phyloP scores from a whole-genome alignment of 2,329 filamentous ascomycete species.

The Huntiella savannae region DNA sequence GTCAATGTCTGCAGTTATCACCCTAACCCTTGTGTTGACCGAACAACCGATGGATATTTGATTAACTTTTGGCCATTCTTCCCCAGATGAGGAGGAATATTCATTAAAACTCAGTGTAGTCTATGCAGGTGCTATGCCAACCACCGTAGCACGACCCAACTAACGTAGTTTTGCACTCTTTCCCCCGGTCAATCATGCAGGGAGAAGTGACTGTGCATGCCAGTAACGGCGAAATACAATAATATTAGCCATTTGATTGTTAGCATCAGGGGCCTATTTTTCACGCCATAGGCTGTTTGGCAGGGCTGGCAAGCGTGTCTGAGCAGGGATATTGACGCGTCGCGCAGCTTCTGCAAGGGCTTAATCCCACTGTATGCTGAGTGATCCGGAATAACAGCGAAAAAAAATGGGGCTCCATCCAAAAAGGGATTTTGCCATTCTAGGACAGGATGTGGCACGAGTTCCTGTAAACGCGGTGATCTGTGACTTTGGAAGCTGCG shows the following conservation, averaged over 20 bases:
- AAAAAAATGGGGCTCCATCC: constrained; percentile 12
- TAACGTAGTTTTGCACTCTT: neutral
- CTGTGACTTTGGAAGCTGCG: constrained; percentile 25
- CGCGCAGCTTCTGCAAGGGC: neutral
- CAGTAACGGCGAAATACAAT: too few species aligned
- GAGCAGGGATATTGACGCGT: neutral
- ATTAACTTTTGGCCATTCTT: too few species aligned
- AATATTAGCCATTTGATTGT: too few species aligned
- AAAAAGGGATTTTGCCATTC: constrained; percentile 13
- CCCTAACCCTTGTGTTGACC: constrained; percentile 6
- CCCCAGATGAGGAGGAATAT: too few species aligned
- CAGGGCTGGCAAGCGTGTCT: too few species aligned
- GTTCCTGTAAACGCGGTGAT: constrained; percentile 22
- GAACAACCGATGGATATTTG: too few species aligned
- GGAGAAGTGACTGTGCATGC: neutral
- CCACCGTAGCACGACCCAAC: neutral
- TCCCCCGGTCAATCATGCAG: constrained; percentile 6
- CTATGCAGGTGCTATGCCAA: constrained; percentile 2
- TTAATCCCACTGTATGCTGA: neutral
- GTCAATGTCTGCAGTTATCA: neutral
- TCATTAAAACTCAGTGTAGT: neutral
- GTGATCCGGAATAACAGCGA: constrained; percentile 6
- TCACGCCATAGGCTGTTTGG: too few species aligned
- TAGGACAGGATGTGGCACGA: constrained; percentile 12
- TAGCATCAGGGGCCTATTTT: too few species aligned